phyloP scores from a whole-genome alignment of 2,329 filamentous ascomycete species.

The Pseudocercospora vitis region DNA sequence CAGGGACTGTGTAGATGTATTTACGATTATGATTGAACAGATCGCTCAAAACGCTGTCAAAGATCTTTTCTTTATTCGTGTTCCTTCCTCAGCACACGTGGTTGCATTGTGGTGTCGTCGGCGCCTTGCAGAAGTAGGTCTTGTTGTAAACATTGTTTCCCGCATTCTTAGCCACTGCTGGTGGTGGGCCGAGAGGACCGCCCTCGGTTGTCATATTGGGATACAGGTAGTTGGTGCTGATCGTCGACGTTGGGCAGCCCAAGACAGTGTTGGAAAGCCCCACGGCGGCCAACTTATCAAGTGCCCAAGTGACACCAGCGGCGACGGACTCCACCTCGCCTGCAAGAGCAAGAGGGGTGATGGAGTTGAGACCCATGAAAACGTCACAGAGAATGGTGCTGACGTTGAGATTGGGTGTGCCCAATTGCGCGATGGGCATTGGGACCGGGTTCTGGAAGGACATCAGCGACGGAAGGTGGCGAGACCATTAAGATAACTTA shows the following conservation, averaged over 20 bases:
- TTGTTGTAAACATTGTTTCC: slow-evolving; percentile 42
- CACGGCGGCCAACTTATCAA: slow-evolving; percentile 35
- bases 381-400: slow-evolving; percentile 39
- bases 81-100: slow-evolving; percentile 4
- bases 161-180: slow-evolving; percentile 29
- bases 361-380: slow-evolving; percentile 40
- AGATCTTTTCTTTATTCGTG: not conserved
- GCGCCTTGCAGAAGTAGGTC: slow-evolving; percentile 36
- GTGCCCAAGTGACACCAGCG: slow-evolving; percentile 34
- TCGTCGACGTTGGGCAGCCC: slow-evolving; percentile 35
- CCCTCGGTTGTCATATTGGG: slow-evolving; percentile 33
- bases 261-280: slow-evolving; percentile 35
- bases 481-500: slow-evolving; percentile 2
- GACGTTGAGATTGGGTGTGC: slow-evolving; percentile 36
- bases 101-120: slow-evolving; percentile 28
- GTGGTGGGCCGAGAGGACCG: slow-evolving; percentile 35
- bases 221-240: slow-evolving; percentile 37
- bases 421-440: slow-evolving; percentile 34
- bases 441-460: slow-evolving; percentile 32
- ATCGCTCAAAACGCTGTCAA: not conserved
- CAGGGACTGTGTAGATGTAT: not conserved
- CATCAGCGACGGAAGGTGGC: not conserved
- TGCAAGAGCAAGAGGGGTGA: slow-evolving; percentile 37
- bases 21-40: not conserved
- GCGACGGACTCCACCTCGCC: slow-evolving; percentile 29